Percentiles rank a stretch among this genome's conserved stretches.
Conservation (phyloP, 2,329 filamentous ascomycete species). For the Apiospora sp. region DNA sequence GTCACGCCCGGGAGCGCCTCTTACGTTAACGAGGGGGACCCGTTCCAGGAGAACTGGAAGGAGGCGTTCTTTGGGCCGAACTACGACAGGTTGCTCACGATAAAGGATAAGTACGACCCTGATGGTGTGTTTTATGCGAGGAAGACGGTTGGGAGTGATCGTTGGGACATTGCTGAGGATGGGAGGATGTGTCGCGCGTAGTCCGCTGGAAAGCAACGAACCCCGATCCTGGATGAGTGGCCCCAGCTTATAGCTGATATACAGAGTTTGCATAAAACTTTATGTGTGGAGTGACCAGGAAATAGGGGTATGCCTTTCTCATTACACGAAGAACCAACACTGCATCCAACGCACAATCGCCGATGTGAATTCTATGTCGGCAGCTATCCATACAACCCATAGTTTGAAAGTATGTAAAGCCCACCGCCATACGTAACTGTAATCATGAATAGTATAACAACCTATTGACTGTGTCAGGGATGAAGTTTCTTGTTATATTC, state of each 20-base stretch:
- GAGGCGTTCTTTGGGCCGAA: slow-evolving; percentile 43
- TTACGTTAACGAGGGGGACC: slow-evolving; percentile 52
- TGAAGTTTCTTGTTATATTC: too few species aligned
- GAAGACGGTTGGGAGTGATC: slow-evolving; percentile 23
- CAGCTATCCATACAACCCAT: neutral
- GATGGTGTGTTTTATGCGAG: slow-evolving; percentile 37
- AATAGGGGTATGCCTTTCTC: too few species aligned
- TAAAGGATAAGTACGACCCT: slow-evolving; percentile 52
- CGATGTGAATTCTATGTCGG: too few species aligned
- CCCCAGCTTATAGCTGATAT: too few species aligned
- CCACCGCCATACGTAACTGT: neutral
- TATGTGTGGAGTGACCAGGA: too few species aligned
- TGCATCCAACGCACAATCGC: too few species aligned
- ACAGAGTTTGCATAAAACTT: too few species aligned
- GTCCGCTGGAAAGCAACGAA: too few species aligned
- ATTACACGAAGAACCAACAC: too few species aligned
- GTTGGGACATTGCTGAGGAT: slow-evolving; percentile 20
- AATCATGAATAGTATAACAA: too few species aligned
- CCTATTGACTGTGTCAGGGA: too few species aligned
- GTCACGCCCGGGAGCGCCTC: slow-evolving; percentile 32
- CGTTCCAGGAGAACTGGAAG: slow-evolving; percentile 41
- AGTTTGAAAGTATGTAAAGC: neutral
- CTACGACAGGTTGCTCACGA: slow-evolving; percentile 39
- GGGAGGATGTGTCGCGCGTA: slow-evolving; percentile 24
- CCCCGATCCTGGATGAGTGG: too few species aligned